Percentiles rank a stretch among this genome's conserved stretches.
Conservation (phyloP, 345 rosid species). For the Salix udensis region DNA sequence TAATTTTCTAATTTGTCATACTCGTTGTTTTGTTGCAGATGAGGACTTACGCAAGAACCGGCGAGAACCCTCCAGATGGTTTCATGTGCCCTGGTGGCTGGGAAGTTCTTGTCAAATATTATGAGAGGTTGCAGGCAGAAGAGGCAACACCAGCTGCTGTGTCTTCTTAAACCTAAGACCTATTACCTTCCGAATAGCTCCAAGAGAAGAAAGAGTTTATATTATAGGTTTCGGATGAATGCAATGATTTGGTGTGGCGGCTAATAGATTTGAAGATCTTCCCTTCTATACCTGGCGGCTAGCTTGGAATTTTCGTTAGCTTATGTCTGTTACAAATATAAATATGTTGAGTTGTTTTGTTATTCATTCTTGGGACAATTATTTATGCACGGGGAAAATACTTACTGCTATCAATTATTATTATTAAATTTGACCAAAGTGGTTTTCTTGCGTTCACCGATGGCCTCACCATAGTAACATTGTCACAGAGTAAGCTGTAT, state of each 20-base stretch:
- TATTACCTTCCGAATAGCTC: background rate
- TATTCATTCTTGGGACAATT: background rate
- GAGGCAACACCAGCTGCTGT: constrained; percentile 41
- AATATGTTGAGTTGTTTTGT: background rate
- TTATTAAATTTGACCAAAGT: background rate
- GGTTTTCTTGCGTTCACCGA: background rate
- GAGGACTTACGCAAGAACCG: constrained; percentile 74
- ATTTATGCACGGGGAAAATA: too few species aligned
- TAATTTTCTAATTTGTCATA: background rate
- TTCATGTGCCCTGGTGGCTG: constrained; percentile 96
- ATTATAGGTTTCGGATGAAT: background rate
- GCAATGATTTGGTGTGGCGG: background rate
- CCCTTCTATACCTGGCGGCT: background rate
- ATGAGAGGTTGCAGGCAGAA: constrained; percentile 58
- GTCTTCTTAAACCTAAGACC: constrained; percentile 27
- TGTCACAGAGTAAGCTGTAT: background rate
- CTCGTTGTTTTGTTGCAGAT: constrained; percentile 42
- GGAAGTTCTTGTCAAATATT: constrained; percentile 84
- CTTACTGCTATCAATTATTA: too few species aligned
- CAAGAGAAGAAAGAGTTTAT: background rate
- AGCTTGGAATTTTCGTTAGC: background rate
- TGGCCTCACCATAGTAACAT: background rate
- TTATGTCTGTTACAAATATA: background rate
- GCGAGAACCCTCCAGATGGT: constrained; percentile 92
- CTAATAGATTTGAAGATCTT: background rate